Conservation (phyloP, 129 eudicot genomes). For the Lactuca saligna region DNA sequence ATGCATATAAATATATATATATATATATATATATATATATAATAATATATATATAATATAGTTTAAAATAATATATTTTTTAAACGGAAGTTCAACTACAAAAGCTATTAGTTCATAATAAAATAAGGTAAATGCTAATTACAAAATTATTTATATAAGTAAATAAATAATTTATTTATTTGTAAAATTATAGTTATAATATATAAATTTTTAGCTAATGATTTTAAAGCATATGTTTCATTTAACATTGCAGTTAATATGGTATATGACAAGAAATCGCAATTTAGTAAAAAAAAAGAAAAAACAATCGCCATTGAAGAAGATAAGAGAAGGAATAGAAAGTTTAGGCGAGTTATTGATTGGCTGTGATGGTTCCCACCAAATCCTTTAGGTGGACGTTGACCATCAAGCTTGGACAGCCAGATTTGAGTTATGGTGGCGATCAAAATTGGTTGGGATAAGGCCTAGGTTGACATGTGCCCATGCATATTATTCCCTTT, state of each 20-base stretch:
- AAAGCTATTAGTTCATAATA: too few relatives aligned
- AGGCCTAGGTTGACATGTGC: conserved; percentile 21
- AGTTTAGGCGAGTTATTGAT: conserved; percentile 19
- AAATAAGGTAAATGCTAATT: too few relatives aligned
- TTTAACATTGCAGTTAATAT: neutral
- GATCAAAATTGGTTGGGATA: conserved; percentile 13
- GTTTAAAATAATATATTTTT: too few relatives aligned
- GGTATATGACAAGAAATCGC: conserved; percentile 13
- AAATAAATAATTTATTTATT: too few relatives aligned
- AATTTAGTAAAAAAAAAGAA: neutral
- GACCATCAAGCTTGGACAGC: conserved; percentile 28
- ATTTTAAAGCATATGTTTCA: neutral
- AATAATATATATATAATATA: too few relatives aligned
- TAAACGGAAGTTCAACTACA: too few relatives aligned
- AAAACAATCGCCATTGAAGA: conserved; percentile 18
- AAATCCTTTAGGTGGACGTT: conserved; percentile 26
- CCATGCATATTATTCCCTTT: conserved; percentile 18
- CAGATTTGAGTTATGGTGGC: conserved; percentile 12
- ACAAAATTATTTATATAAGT: too few relatives aligned
- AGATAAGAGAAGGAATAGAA: conserved; percentile 27
- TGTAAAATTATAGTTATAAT: too few relatives aligned
- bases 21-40: too few relatives aligned
- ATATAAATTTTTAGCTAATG: too few relatives aligned
- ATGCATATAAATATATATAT: too few relatives aligned
- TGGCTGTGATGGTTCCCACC: conserved; percentile 35